Percentiles rank a stretch among this genome's conserved stretches.
phyloP scores from a whole-genome alignment of 345 rosid species.

The Syzygium oleosum region DNA sequence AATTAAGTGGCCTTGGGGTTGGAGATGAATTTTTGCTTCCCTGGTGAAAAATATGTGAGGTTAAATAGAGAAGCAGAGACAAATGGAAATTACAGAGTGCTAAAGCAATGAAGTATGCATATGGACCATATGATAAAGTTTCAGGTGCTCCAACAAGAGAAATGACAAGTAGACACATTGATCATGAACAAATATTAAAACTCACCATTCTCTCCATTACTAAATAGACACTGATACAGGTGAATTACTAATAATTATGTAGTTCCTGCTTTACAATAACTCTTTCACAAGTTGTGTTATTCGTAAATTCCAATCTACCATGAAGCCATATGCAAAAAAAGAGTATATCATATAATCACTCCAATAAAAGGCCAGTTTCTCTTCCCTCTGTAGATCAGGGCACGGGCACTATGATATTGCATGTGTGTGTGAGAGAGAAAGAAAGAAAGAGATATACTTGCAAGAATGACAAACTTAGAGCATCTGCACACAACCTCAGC shows the following conservation, averaged over 20 bases:
- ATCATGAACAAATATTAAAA: not conserved
- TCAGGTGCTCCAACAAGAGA: not conserved
- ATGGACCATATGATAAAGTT: not conserved
- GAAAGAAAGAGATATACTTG: not conserved
- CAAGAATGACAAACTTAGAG: not conserved
- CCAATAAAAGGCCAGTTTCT: no score
- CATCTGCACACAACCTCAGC: not conserved
- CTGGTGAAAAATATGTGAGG: not conserved
- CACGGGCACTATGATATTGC: no score
- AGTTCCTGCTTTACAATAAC: not conserved
- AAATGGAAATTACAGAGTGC: not conserved
- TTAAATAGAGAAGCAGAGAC: not conserved
- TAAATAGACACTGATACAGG: not conserved
- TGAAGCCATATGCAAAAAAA: no score
- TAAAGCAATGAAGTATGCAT: not conserved
- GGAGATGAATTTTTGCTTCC: conserved; percentile 10
- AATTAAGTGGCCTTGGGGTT: conserved; percentile 47
- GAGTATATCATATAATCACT: no score
- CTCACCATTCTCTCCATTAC: not conserved
- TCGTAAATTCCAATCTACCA: no score
- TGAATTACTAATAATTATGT: not conserved
- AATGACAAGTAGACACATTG: not conserved
- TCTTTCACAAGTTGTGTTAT: no score
- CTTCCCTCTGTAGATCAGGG: no score
- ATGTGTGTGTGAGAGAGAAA: not conserved